phyloP scores from a whole-genome alignment of 1,139 yeast genomes.

The Geotrichum fermentans region DNA sequence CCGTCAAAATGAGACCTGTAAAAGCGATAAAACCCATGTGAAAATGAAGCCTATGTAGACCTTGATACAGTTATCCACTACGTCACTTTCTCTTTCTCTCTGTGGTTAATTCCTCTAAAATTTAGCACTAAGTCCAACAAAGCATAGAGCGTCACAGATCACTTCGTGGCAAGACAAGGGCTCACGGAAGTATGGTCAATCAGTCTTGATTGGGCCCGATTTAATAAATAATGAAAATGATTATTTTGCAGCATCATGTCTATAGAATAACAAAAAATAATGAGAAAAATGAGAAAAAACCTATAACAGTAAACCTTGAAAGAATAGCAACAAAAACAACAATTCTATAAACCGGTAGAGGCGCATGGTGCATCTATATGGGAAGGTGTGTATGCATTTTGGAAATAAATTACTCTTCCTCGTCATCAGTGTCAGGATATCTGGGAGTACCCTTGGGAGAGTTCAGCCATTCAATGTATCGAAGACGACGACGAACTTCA shows the following conservation, averaged over 20 bases:
- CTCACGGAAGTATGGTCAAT: too few species aligned
- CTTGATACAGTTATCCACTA: too few species aligned
- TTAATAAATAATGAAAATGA: background rate
- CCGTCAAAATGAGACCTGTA: too few species aligned
- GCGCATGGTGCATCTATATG: background rate
- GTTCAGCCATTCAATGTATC: slow-evolving; percentile 91
- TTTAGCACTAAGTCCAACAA: too few species aligned
- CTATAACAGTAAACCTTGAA: background rate
- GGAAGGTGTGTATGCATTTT: too few species aligned
- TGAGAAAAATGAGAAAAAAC: background rate
- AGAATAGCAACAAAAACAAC: slow-evolving; percentile 3
- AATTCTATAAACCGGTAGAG: slow-evolving; percentile 5
- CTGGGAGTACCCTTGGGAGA: slow-evolving; percentile 97
- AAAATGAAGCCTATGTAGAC: too few species aligned
- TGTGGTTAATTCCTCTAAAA: too few species aligned
- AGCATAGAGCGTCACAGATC: too few species aligned
- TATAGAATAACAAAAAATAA: background rate
- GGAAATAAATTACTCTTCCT: slow-evolving; percentile 46
- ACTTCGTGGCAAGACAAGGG: too few species aligned
- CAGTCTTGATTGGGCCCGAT: too few species aligned
- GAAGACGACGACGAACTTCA: slow-evolving; percentile 88
- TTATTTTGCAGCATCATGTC: background rate
- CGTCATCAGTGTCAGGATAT: slow-evolving; percentile 90
- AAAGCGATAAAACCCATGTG: too few species aligned
- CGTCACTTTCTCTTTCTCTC: too few species aligned